These are phyloP conservation scores for Penicillium diatomitis DNA, from an alignment of 495 filamentous ascomycete species.

Conservation along the genomic window DNA sequence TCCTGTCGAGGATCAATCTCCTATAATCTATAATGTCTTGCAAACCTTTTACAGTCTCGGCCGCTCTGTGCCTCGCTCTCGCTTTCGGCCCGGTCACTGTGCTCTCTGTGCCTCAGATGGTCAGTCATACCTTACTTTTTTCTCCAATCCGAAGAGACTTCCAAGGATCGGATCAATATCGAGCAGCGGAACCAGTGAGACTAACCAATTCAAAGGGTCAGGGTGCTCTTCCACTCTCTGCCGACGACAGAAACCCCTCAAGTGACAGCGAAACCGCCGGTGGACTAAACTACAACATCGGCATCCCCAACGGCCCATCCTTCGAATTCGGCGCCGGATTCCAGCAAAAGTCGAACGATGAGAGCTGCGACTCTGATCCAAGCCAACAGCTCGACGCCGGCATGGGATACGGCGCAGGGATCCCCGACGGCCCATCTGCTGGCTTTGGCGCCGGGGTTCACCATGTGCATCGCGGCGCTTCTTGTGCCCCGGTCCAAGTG, in stretches of 20 bases:
- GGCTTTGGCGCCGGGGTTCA: conserved; percentile 14
- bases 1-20: conserved; percentile 1
- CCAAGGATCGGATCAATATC: too few species aligned
- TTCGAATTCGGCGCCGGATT: conserved; percentile 13
- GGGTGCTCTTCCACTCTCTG: conserved; percentile 7
- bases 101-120: conserved; percentile 23
- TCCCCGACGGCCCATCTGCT: conserved; percentile 24
- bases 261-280: conserved; percentile 20
- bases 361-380: conserved; percentile 12
- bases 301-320: conserved; percentile 22
- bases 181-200: too few species aligned
- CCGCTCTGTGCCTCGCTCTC: conserved; percentile 30
- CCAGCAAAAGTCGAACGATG: conserved; percentile 8
- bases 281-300: conserved; percentile 18
- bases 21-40: conserved; percentile 20
- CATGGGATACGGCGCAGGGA: conserved; percentile 15
- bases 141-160: too few species aligned
- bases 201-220: not conserved
- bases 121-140: conserved; percentile 1
- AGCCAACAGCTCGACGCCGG: conserved; percentile 14
- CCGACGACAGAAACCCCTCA: conserved; percentile 2
- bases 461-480: conserved; percentile 11
- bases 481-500: conserved; percentile 1
- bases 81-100: conserved; percentile 24
- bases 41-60: conserved; percentile 22